Percentiles rank a stretch among this genome's conserved stretches.
These are phyloP conservation scores for Fraxinus floribunda DNA, from an alignment of 305 asterid species.

Conservation along the genomic window DNA sequence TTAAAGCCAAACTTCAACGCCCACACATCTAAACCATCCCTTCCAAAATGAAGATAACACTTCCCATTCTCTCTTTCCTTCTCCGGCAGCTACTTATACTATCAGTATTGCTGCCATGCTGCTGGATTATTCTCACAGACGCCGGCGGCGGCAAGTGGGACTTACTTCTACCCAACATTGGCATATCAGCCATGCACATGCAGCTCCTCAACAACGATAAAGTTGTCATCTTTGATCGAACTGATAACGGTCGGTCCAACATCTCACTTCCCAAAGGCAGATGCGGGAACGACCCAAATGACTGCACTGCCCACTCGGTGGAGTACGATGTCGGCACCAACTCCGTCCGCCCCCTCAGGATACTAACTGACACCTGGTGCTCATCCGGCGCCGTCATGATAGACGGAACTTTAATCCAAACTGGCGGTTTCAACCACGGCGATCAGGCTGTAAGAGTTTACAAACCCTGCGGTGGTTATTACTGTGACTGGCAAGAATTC, in stretches of 20 bases:
- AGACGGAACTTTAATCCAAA: constrained; percentile 26
- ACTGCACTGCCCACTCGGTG: constrained; percentile 40
- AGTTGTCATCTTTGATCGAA: constrained; percentile 32
- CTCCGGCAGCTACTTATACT: background rate
- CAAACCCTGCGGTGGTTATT: constrained; percentile 15
- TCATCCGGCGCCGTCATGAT: constrained; percentile 30
- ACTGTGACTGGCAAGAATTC: constrained; percentile 27
- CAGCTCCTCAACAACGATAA: constrained; percentile 36
- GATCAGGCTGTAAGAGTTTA: constrained; percentile 15
- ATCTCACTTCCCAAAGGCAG: constrained; percentile 34
- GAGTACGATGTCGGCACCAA: constrained; percentile 30
- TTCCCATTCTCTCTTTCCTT: background rate
- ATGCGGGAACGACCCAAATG: constrained; percentile 20
- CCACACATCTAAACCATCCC: background rate
- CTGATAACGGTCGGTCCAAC: constrained; percentile 32
- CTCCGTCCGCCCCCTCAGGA: constrained; percentile 32
- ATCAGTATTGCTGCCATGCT: background rate
- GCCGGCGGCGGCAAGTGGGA: constrained; percentile 32
- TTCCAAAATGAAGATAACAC: background rate
- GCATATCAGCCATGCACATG: constrained; percentile 43
- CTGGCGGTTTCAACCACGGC: constrained; percentile 29
- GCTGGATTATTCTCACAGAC: background rate
- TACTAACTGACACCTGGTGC: constrained; percentile 32
- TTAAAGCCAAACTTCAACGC: background rate
- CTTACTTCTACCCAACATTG: constrained; percentile 27